Conservation (phyloP, 345 rosid genomes). For the Balakata baccata region DNA sequence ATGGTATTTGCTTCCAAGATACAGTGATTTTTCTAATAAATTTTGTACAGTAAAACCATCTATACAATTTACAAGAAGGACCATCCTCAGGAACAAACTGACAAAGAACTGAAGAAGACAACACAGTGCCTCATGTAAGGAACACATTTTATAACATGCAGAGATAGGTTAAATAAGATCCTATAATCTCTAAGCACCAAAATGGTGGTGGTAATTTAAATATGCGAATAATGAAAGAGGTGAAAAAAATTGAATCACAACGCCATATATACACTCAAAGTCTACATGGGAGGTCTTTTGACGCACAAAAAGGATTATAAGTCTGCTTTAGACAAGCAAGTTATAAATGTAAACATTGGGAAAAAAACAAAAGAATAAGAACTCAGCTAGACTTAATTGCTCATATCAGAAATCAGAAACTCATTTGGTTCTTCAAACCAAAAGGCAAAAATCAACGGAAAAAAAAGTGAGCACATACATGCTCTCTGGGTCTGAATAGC, state of each 20-base stretch:
- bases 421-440: background rate
- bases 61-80: too few relatives aligned
- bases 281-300: background rate
- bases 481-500: constrained; percentile 61
- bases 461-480: constrained; percentile 43
- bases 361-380: background rate
- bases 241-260: background rate
- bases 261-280: background rate
- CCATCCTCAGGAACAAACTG: too few relatives aligned
- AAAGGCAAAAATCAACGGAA: background rate
- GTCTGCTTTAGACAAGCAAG: background rate
- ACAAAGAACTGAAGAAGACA: too few relatives aligned
- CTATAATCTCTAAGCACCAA: background rate
- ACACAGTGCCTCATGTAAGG: too few relatives aligned
- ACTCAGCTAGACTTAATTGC: background rate
- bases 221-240: background rate
- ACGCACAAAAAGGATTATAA: background rate
- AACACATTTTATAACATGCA: background rate
- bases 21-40: too few relatives aligned
- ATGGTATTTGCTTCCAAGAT: too few relatives aligned
- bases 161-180: background rate
- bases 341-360: background rate
- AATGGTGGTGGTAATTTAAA: background rate
- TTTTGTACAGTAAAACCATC: too few relatives aligned
- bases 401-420: background rate